Percentiles rank a stretch among this genome's conserved stretches.
phyloP scores from a whole-genome alignment of 2,329 filamentous ascomycete species.

The Trichoderma lentiforme region DNA sequence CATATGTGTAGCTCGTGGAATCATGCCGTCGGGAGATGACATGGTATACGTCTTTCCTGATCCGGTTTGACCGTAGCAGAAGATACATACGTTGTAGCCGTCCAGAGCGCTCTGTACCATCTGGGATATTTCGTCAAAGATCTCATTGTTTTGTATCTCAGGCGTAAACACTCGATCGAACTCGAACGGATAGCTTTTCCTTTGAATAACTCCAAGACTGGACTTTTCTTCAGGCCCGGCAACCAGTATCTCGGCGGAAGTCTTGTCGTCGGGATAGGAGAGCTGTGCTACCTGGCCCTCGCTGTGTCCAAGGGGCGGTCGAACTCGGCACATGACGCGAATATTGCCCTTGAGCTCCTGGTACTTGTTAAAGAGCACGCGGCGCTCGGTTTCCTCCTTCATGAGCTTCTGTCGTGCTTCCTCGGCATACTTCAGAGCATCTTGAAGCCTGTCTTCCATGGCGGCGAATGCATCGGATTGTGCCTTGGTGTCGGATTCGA shows the following conservation, averaged over 20 bases:
- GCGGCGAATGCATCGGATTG: conserved; percentile 82
- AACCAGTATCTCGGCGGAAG: conserved; percentile 82
- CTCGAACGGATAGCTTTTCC: conserved; percentile 79
- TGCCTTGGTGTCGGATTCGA: conserved; percentile 85
- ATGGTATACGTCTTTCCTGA: conserved; percentile 97
- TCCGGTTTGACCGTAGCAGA: conserved; percentile 96
- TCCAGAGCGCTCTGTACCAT: conserved; percentile 94
- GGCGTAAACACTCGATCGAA: conserved; percentile 93
- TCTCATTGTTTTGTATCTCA: conserved; percentile 70
- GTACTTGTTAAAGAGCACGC: conserved; percentile 95
- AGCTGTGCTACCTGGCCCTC: conserved; percentile 71
- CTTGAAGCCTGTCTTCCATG: conserved; percentile 76
- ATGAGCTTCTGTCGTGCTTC: conserved; percentile 77
- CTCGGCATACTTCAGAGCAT: conserved; percentile 68
- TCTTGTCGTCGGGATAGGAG: conserved; percentile 75
- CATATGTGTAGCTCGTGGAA: conserved; percentile 86
- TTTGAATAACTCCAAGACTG: conserved; percentile 69
- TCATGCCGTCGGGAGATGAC: conserved; percentile 90
- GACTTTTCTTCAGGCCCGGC: conserved; percentile 80
- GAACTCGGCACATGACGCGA: conserved; percentile 93
- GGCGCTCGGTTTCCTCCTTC: conserved; percentile 83
- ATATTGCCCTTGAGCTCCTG: conserved; percentile 98
- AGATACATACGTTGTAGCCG: conserved; percentile 98
- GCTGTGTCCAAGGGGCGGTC: conserved; percentile 61
- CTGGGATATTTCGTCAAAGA: conserved; percentile 96